phyloP scores from a whole-genome alignment of 352 stramenopile genomes.

The Phytopythium chamaehyphon region DNA sequence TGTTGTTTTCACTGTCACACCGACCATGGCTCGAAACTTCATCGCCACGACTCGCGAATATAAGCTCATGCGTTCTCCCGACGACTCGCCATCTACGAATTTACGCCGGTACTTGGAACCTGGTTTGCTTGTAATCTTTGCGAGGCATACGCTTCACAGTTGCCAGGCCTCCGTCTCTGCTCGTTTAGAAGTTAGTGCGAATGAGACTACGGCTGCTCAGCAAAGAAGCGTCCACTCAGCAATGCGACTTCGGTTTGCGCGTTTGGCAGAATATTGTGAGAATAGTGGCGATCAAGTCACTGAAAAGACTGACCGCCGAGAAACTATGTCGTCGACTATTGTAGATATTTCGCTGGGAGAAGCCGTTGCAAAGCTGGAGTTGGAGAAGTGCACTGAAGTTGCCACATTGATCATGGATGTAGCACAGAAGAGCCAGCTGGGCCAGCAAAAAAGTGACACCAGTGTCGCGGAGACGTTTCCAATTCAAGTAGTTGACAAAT shows the following conservation, averaged over 20 bases:
- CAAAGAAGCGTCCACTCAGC: slow-evolving; percentile 60
- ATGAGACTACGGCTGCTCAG: too few relatives aligned
- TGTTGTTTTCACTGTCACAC: slow-evolving; percentile 14
- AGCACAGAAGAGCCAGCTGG: too few relatives aligned
- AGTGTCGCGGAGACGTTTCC: too few relatives aligned
- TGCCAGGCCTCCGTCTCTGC: slow-evolving; percentile 22
- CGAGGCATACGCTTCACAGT: slow-evolving; percentile 29
- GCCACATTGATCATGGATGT: slow-evolving; percentile 16
- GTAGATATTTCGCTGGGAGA: slow-evolving; percentile 34
- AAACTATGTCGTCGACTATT: slow-evolving; percentile 15
- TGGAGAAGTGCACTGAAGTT: slow-evolving; percentile 20
- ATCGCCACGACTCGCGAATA: slow-evolving; percentile 27
- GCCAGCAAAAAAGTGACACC: too few relatives aligned
- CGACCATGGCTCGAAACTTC: slow-evolving; percentile 18
- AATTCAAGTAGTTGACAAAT: too few relatives aligned
- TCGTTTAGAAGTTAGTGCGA: slow-evolving; percentile 11
- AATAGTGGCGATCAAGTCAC: slow-evolving; percentile 1
- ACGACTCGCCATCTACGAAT: slow-evolving; percentile 33
- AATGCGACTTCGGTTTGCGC: slow-evolving; percentile 41
- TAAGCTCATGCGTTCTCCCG: slow-evolving; percentile 31
- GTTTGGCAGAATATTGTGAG: slow-evolving; percentile 10
- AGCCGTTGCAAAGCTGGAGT: slow-evolving; percentile 19
- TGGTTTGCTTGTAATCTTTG: slow-evolving; percentile 31
- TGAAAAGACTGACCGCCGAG: slow-evolving; percentile 2
- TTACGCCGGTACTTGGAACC: slow-evolving; percentile 37